These are phyloP conservation scores for Solidago caesia DNA, from an alignment of 129 eudicot genomes.

Conservation along the genomic window DNA sequence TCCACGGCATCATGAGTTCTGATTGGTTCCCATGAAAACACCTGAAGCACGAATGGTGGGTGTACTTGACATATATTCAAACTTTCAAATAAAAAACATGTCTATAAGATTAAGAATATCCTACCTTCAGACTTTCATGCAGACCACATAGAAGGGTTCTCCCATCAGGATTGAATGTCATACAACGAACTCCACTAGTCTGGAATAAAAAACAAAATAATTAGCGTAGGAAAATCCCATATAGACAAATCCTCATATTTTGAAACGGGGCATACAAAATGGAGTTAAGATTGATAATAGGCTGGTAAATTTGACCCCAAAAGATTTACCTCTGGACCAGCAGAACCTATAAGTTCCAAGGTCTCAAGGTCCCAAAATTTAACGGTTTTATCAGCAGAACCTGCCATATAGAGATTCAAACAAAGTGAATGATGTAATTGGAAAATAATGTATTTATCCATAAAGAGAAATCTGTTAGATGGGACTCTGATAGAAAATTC, in stretches of 20 bases:
- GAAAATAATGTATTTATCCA: slow-evolving; percentile 8
- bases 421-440: background rate
- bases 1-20: slow-evolving; percentile 93
- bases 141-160: slow-evolving; percentile 91
- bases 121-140: slow-evolving; percentile 88
- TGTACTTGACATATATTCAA: slow-evolving; percentile 15
- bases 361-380: slow-evolving; percentile 99
- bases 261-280: slow-evolving; percentile 2
- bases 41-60: slow-evolving; percentile 40
- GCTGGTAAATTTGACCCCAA: slow-evolving; percentile 12
- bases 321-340: slow-evolving; percentile 89
- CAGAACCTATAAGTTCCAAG: slow-evolving; percentile 93
- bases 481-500: background rate
- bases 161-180: slow-evolving; percentile 97
- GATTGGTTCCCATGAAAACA: slow-evolving; percentile 95
- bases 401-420: slow-evolving; percentile 39
- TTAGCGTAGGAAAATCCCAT: background rate
- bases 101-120: slow-evolving; percentile 5
- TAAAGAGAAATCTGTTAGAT: background rate
- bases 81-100: background rate
- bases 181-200: slow-evolving; percentile 97
- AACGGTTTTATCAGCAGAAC: slow-evolving; percentile 94
- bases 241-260: background rate
- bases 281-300: background rate
- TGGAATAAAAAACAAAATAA: slow-evolving; percentile 33